Evolutionary conservation across 1,284 basidiomycete species (phyloP), one percentile per base, ranked within the genome.

Genomic region (Volvariella volvacea): DNA sequence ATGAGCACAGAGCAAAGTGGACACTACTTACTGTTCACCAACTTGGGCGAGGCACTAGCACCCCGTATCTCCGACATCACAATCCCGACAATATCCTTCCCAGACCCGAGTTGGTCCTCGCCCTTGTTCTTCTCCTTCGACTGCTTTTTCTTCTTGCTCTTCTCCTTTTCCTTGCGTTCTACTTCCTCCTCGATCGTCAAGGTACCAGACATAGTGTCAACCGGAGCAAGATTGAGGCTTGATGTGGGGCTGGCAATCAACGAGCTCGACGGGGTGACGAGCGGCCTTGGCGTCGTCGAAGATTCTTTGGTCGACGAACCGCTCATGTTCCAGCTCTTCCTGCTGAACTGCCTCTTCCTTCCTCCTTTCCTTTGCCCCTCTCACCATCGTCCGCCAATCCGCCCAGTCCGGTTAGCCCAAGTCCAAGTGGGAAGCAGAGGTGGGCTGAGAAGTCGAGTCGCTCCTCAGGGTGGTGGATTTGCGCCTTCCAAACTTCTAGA

Each of bases 61-160:
- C 79, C 61, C 41, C 68, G 62, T 32, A 80, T 74, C 64, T 83
- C 81, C 17, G 94, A 64, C 81, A 96, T 90, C 39, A 96, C 93
- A 48, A 99, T 92, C 1, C 96, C 95, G 2, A 96, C 67, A 37
- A 97, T 86, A 57, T 96, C 93, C 51, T 74, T 70, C 1, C 60
- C 73, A 1, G 81, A 73, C 30, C 78, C 78, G 54, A 92, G 81
- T 55, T 84, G 83, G 63, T 76, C 91, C 25, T 50, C 54, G 68
- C 50, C 57, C 67, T 57, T 58, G 43, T 47, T 51, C 43, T 53
- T 51, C 49, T 47, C 54, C 68, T 50, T 57, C 67, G n/a, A n/a
- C n/a, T 57, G 57, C 45, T 48, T 51, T 42, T 53, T 51, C 48
- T 48, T 55, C 42, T 47, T 44, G 37, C 50, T 46, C 41, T 48